Evolutionary conservation across 2,329 filamentous ascomycete species (phyloP).

Genomic region (Cryphonectria japonica): DNA sequence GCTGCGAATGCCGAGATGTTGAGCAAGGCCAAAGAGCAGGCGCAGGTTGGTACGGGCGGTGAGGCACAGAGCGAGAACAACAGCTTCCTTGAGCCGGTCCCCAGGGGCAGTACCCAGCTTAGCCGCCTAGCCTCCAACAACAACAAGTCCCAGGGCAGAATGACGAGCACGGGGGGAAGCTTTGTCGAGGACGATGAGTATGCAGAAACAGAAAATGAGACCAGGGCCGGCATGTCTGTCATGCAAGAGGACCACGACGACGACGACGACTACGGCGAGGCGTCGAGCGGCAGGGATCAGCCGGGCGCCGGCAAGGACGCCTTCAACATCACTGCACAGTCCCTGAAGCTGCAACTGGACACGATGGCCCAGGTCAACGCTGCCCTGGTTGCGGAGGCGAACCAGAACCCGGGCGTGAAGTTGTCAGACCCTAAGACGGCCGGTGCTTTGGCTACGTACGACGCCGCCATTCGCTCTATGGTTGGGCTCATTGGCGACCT

Average conservation of each 20-base stretch:
- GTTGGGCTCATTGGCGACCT: constrained; percentile 84
- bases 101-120: constrained; percentile 51
- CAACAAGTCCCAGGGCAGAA: constrained; percentile 41
- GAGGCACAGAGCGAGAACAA: constrained; percentile 56
- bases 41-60: constrained; percentile 50
- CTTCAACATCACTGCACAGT: constrained; percentile 96
- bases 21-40: constrained; percentile 73
- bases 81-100: constrained; percentile 51
- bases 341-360: constrained; percentile 88
- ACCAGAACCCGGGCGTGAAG: constrained; percentile 68
- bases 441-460: constrained; percentile 83
- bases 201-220: constrained; percentile 27
- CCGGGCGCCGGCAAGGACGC: constrained; percentile 83
- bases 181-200: constrained; percentile 54
- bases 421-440: constrained; percentile 78
- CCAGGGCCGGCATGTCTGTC: constrained; percentile 36
- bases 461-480: constrained; percentile 85
- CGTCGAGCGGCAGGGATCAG: constrained; percentile 76
- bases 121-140: constrained; percentile 45
- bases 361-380: constrained; percentile 83
- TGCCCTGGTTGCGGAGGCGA: constrained; percentile 75
- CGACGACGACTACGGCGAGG: constrained; percentile 81
- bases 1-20: constrained; percentile 75
- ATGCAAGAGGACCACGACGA: constrained; percentile 60
- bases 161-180: constrained; percentile 52